Evolutionary conservation across 148 eudicot genomes (phyloP).

Genomic region (Beta vulgaris): DNA sequence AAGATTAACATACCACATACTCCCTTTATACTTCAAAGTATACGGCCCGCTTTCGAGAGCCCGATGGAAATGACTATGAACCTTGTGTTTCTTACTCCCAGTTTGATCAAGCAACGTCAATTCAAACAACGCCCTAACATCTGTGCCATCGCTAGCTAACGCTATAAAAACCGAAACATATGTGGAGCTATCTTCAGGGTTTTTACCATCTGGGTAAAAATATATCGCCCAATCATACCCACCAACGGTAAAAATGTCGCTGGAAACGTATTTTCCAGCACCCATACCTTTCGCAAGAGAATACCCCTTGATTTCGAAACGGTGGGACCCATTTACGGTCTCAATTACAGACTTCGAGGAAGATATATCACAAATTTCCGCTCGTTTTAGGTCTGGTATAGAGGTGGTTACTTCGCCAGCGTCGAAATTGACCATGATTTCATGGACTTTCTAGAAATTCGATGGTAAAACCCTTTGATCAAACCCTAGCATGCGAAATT

Average conservation of each 20-base stretch:
- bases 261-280: slow-evolving; percentile 64
- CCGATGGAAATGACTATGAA: slow-evolving; percentile 86
- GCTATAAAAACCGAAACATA: slow-evolving; percentile 92
- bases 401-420: slow-evolving; percentile 5
- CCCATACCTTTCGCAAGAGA: slow-evolving; percentile 90
- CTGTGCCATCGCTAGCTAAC: slow-evolving; percentile 82
- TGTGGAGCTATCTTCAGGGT: slow-evolving; percentile 58
- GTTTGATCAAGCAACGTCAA: slow-evolving; percentile 77
- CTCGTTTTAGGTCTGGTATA: background rate
- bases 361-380: slow-evolving; percentile 27
- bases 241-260: slow-evolving; percentile 73
- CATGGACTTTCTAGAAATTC: slow-evolving; percentile 32
- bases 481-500: slow-evolving; percentile 30
- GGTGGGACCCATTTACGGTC: slow-evolving; percentile 78
- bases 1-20: slow-evolving; percentile 82
- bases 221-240: slow-evolving; percentile 94
- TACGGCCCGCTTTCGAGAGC: slow-evolving; percentile 89
- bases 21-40: slow-evolving; percentile 78
- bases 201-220: slow-evolving; percentile 93
- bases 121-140: slow-evolving; percentile 93
- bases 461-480: slow-evolving; percentile 13
- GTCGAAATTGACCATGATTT: slow-evolving; percentile 35
- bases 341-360: slow-evolving; percentile 65
- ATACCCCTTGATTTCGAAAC: slow-evolving; percentile 77
- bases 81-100: slow-evolving; percentile 67